Percentiles rank a stretch among this genome's conserved stretches.
Conservation (phyloP, 2,329 filamentous ascomycete species). For the Teratosphaeria zuluensis region DNA sequence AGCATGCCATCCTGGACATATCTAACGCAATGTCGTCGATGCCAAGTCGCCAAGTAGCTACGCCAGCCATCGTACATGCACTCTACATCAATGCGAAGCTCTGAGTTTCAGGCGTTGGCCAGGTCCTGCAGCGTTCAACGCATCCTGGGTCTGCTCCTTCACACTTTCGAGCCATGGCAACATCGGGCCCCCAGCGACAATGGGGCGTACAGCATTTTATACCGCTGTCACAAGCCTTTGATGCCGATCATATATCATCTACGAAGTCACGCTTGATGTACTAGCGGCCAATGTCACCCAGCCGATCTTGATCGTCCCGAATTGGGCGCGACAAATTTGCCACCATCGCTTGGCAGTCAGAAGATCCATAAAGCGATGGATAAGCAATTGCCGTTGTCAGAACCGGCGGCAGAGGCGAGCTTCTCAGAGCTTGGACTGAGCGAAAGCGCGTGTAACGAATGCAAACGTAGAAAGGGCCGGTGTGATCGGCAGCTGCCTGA, state of each 20-base stretch:
- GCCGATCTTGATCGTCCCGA: not conserved
- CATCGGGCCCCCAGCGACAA: not conserved
- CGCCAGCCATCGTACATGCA: not conserved
- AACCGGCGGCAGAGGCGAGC: conserved; percentile 1
- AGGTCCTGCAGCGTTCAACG: not conserved
- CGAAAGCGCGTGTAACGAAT: conserved; percentile 20
- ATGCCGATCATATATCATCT: not conserved
- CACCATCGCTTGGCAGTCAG: not conserved
- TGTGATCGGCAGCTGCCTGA: conserved; percentile 28
- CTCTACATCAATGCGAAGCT: not conserved
- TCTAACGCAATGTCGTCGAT: not conserved
- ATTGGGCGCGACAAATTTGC: not conserved
- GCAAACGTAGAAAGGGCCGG: conserved; percentile 17
- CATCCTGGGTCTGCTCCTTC: not conserved
- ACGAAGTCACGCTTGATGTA: not conserved
- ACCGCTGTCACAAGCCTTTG: not conserved
- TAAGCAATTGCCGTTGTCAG: conserved; percentile 7
- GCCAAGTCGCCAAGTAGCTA: not conserved
- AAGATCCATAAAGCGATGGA: conserved; percentile 4
- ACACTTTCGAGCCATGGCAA: not conserved
- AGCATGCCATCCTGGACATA: not conserved
- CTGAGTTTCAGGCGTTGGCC: not conserved
- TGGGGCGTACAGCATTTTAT: not conserved
- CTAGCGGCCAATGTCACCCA: not conserved
- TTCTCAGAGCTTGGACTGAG: conserved; percentile 4